These are phyloP conservation scores for Silene uniflora DNA, from an alignment of 148 eudicot genomes.

Conservation along the genomic window DNA sequence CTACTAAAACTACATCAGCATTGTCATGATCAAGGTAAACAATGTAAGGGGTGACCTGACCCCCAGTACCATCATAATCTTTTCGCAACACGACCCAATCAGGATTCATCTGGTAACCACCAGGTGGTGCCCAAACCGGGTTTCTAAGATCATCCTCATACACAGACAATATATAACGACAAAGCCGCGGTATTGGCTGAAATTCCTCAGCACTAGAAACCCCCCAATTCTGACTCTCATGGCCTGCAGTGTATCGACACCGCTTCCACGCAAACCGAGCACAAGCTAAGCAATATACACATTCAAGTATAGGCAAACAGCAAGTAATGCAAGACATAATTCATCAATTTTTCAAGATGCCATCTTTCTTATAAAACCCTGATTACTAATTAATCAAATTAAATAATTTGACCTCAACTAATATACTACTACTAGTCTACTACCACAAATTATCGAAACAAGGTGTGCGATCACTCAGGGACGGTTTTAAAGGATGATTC, in stretches of 20 bases:
- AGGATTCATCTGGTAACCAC: slow-evolving; percentile 79
- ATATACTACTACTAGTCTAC: background rate
- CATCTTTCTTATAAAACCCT: slow-evolving; percentile 16
- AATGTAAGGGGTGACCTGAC: slow-evolving; percentile 70
- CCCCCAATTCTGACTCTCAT: slow-evolving; percentile 88
- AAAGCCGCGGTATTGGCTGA: slow-evolving; percentile 73
- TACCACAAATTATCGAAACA: too few species aligned
- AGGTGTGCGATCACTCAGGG: too few species aligned
- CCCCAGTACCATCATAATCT: slow-evolving; percentile 54
- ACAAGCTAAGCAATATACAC: slow-evolving; percentile 88
- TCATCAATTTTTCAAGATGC: slow-evolving; percentile 10
- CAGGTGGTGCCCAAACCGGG: slow-evolving; percentile 91
- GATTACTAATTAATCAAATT: slow-evolving; percentile 3
- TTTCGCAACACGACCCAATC: slow-evolving; percentile 67
- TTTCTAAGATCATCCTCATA: slow-evolving; percentile 84
- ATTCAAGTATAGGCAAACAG: slow-evolving; percentile 80
- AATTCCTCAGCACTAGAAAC: slow-evolving; percentile 64
- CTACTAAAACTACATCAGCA: slow-evolving; percentile 61
- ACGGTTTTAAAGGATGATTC: too few species aligned
- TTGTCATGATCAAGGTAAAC: slow-evolving; percentile 79
- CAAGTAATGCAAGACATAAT: slow-evolving; percentile 66
- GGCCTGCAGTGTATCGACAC: slow-evolving; percentile 71
- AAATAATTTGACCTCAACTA: background rate
- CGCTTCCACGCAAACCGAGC: slow-evolving; percentile 88
- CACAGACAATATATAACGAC: slow-evolving; percentile 61